phyloP scores from a whole-genome alignment of 176 grass and related monocot genomes.

The Carex cristatella region DNA sequence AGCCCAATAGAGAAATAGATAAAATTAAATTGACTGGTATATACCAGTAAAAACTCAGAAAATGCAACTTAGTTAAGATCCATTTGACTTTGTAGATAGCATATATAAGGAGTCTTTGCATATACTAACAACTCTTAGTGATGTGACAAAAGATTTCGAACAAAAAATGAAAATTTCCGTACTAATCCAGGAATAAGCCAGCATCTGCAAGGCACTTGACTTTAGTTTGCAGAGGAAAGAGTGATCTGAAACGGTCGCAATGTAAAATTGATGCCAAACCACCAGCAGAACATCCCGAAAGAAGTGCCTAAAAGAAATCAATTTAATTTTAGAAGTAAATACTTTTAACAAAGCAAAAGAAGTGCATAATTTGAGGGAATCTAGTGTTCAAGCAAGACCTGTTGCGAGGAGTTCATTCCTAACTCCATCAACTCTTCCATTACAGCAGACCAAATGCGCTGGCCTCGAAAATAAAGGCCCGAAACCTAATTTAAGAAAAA shows the following conservation, averaged over 20 bases:
- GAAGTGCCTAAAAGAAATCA: conserved; percentile 55
- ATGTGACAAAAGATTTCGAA: not conserved
- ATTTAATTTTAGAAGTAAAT: not conserved
- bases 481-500: conserved; percentile 35
- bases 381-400: conserved; percentile 25
- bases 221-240: conserved; percentile 48
- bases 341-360: not conserved
- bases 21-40: not conserved
- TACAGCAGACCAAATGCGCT: conserved; percentile 64
- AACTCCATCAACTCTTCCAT: conserved; percentile 62
- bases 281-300: conserved; percentile 90
- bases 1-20: not conserved
- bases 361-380: not conserved
- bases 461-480: conserved; percentile 65
- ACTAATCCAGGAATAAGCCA: conserved; percentile 82
- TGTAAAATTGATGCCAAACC: conserved; percentile 79
- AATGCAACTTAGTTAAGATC: not conserved
- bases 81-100: not conserved
- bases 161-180: conserved; percentile 10
- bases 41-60: not conserved
- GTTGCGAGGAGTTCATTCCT: conserved; percentile 70
- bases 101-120: not conserved
- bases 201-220: conserved; percentile 92
- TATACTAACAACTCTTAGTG: not conserved
- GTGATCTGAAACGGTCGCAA: conserved; percentile 58